These are phyloP conservation scores for Candida ficus DNA, from an alignment of 805 yeast genomes.

Conservation along the genomic window DNA sequence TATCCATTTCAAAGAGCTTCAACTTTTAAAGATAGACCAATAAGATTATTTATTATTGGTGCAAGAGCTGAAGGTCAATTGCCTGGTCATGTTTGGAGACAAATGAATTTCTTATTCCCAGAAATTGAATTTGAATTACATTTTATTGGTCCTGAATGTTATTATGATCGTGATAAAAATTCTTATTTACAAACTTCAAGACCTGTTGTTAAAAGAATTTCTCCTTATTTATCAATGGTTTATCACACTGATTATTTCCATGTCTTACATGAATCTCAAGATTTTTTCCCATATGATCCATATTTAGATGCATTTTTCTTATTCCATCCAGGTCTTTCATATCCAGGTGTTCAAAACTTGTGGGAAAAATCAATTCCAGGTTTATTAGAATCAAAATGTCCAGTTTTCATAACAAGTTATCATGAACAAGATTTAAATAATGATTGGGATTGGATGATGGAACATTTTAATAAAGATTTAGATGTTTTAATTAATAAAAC, in stretches of 20 bases:
- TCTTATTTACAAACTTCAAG: slow-evolving; percentile 53
- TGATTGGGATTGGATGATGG: slow-evolving; percentile 67
- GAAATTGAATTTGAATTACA: slow-evolving; percentile 78
- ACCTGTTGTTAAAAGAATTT: slow-evolving; percentile 70
- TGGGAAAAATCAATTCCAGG: slow-evolving; percentile 88
- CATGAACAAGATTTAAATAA: slow-evolving; percentile 65
- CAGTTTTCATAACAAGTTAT: slow-evolving; percentile 85
- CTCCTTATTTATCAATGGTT: slow-evolving; percentile 65
- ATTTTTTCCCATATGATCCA: slow-evolving; percentile 97
- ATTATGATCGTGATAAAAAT: slow-evolving; percentile 66
- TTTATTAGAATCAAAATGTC: slow-evolving; percentile 87
- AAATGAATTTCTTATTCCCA: slow-evolving; percentile 81
- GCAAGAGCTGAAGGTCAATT: slow-evolving; percentile 91
- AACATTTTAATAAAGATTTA: slow-evolving; percentile 65
- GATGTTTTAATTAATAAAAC: slow-evolving; percentile 76
- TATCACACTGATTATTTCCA: slow-evolving; percentile 92
- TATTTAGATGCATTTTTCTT: slow-evolving; percentile 87
- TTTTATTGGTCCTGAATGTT: slow-evolving; percentile 91
- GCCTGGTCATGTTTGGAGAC: slow-evolving; percentile 96
- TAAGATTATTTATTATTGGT: slow-evolving; percentile 85
- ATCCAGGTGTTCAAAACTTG: slow-evolving; percentile 69
- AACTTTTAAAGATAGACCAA: slow-evolving; percentile 75
- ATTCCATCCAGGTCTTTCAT: slow-evolving; percentile 93
- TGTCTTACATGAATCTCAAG: slow-evolving; percentile 85
- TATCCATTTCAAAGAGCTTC: slow-evolving; percentile 59